These are phyloP conservation scores for Diplogelasinospora grovesii DNA, from an alignment of 495 filamentous ascomycete genomes.

Conservation along the genomic window DNA sequence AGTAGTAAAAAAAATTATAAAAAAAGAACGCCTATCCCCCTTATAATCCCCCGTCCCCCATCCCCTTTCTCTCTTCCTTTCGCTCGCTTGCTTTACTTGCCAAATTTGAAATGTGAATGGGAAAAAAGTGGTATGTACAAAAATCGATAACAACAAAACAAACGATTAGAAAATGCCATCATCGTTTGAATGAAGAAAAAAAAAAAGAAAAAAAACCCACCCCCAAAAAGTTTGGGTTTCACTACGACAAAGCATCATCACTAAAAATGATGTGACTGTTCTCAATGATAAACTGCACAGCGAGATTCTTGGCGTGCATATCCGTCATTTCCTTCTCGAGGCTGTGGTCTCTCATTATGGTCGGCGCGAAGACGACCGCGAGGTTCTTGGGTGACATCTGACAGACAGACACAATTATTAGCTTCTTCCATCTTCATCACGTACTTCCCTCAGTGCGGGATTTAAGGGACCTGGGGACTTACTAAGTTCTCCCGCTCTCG, in stretches of 20 bases:
- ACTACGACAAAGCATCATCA: too few relatives aligned
- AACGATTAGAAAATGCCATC: too few relatives aligned
- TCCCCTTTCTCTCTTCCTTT: constrained; percentile 3
- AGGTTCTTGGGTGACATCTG: constrained; percentile 91
- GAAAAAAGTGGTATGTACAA: constrained; percentile 13
- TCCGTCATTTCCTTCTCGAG: constrained; percentile 94
- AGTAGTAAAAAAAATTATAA: too few relatives aligned
- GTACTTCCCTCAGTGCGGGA: too few relatives aligned
- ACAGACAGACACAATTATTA: constrained; percentile 11
- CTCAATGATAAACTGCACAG: constrained; percentile 85
- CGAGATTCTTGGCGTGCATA: constrained; percentile 83
- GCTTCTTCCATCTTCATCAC: not conserved
- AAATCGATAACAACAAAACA: not conserved
- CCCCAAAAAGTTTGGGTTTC: too few relatives aligned
- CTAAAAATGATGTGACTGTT: constrained; percentile 73
- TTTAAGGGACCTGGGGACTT: constrained; percentile 15
- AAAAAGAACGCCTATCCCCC: too few relatives aligned
- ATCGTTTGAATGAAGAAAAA: not conserved
- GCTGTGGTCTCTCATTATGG: constrained; percentile 84
- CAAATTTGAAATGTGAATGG: not conserved
- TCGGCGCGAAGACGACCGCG: constrained; percentile 96
- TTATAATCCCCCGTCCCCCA: not conserved
- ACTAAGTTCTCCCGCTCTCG: constrained; percentile 74
- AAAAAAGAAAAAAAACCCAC: constrained; percentile 5
- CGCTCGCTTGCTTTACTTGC: too few relatives aligned